phyloP scores from a whole-genome alignment of 108 stramenopile genomes.

The Aurantiochytrium sp. region DNA sequence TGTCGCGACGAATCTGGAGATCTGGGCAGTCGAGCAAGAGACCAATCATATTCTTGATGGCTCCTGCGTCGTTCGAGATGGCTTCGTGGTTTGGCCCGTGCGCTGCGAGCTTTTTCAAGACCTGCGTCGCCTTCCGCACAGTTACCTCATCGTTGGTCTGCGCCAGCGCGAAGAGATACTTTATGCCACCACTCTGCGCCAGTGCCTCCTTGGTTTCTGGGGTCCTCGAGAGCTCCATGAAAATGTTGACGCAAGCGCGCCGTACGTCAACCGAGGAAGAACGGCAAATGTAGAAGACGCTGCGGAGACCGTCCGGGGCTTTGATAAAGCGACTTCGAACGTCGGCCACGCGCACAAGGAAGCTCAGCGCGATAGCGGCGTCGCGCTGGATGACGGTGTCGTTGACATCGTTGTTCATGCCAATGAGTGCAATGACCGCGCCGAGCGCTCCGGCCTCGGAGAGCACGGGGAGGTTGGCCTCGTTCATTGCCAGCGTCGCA shows the following conservation, averaged over 20 bases:
- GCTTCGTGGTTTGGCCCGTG: neutral
- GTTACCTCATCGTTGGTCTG: neutral
- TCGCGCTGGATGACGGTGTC: neutral
- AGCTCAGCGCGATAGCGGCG: neutral
- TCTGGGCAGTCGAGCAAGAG: slow-evolving; percentile 1
- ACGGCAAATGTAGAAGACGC: slow-evolving; percentile 11
- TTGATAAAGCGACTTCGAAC: neutral
- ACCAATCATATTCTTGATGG: neutral
- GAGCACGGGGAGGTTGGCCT: neutral
- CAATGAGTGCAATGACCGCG: slow-evolving; percentile 16
- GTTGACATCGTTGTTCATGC: neutral
- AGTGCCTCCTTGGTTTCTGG: neutral
- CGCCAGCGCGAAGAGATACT: neutral
- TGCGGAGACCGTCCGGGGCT: slow-evolving; percentile 17
- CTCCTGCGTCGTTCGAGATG: neutral
- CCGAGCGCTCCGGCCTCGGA: slow-evolving; percentile 25
- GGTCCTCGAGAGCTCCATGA: neutral
- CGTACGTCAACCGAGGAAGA: neutral
- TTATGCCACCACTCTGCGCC: neutral
- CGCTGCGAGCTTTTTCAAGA: neutral
- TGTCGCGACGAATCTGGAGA: neutral
- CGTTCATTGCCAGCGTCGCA: slow-evolving; percentile 1
- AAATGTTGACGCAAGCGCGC: neutral
- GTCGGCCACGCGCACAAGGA: neutral
- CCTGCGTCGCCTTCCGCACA: neutral